A percentile compares a stretch with the other conserved stretches of the same genome.
These are phyloP conservation scores for Podospora conica DNA, from an alignment of 495 filamentous ascomycete genomes.

Conservation along the genomic window DNA sequence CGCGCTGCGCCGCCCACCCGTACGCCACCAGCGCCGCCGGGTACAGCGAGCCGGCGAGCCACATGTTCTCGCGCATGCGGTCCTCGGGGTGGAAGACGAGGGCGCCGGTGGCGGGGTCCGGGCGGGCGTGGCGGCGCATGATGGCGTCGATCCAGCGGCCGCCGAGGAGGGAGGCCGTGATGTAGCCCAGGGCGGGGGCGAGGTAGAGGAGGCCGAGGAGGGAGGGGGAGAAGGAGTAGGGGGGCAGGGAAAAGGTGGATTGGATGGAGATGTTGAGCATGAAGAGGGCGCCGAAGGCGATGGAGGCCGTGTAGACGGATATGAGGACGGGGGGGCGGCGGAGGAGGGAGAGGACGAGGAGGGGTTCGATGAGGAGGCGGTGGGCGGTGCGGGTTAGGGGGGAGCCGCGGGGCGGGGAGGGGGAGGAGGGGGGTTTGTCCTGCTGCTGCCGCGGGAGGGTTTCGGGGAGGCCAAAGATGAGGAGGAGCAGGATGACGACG, in stretches of 20 bases:
- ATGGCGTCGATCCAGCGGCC: conserved; percentile 85
- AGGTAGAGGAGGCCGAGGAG: conserved; percentile 80
- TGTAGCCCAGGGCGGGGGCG: conserved; percentile 72
- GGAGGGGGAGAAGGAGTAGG: conserved; percentile 69
- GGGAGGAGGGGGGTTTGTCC: background rate
- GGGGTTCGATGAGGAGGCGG: conserved; percentile 69
- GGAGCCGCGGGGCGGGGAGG: background rate
- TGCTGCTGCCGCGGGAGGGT: conserved; percentile 50
- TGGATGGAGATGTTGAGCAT: conserved; percentile 83
- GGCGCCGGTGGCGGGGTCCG: conserved; percentile 64
- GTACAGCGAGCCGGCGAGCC: conserved; percentile 70
- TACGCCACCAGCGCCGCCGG: conserved; percentile 64
- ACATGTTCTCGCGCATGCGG: conserved; percentile 84
- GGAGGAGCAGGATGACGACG: conserved; percentile 52
- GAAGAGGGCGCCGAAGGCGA: conserved; percentile 78
- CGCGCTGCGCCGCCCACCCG: conserved; percentile 43
- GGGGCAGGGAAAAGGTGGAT: conserved; percentile 60
- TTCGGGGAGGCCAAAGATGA: conserved; percentile 67
- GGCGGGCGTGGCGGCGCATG: conserved; percentile 74
- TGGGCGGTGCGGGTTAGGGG: conserved; percentile 39
- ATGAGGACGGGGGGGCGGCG: conserved; percentile 73
- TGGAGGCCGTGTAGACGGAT: conserved; percentile 74
- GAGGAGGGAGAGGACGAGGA: conserved; percentile 71
- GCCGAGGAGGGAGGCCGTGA: conserved; percentile 64
- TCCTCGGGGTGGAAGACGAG: conserved; percentile 77